These are phyloP conservation scores for Aureobasidium leucospermi DNA, from an alignment of 2,329 filamentous ascomycete species.

Conservation along the genomic window DNA sequence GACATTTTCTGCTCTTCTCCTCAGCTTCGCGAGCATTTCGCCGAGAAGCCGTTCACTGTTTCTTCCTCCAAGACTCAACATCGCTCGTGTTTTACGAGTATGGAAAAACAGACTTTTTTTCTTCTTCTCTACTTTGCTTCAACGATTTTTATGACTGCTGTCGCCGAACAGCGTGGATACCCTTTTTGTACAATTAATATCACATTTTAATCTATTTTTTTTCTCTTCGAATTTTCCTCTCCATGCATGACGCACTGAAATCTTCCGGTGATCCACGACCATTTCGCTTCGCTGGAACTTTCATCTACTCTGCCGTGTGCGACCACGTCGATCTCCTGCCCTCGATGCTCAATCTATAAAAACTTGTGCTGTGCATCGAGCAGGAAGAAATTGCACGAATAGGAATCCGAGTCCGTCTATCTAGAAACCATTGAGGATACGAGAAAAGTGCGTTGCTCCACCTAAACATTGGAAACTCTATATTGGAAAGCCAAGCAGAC, in stretches of 20 bases:
- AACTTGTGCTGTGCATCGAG: neutral
- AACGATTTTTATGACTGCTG: neutral
- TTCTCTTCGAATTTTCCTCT: neutral
- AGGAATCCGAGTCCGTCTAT: neutral
- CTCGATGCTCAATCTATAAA: neutral
- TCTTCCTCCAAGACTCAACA: neutral
- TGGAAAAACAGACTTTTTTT: neutral
- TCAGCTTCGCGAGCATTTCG: neutral
- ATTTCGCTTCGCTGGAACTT: neutral
- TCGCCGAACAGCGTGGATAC: neutral
- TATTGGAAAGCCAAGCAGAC: neutral
- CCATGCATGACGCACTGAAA: conserved; percentile 7
- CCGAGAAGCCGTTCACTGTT: neutral
- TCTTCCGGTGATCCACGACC: neutral
- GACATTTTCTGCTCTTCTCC: neutral
- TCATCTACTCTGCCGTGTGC: neutral
- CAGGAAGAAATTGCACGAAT: neutral
- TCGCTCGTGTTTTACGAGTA: neutral
- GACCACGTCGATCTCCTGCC: neutral
- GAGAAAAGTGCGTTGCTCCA: neutral
- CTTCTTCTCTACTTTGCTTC: neutral
- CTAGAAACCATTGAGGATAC: neutral
- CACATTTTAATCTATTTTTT: neutral
- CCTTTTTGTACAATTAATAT: neutral
- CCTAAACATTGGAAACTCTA: neutral